Base-by-base conservation (phyloP, 768 basidiomycete genomes). In the Mycena pura region DNA sequence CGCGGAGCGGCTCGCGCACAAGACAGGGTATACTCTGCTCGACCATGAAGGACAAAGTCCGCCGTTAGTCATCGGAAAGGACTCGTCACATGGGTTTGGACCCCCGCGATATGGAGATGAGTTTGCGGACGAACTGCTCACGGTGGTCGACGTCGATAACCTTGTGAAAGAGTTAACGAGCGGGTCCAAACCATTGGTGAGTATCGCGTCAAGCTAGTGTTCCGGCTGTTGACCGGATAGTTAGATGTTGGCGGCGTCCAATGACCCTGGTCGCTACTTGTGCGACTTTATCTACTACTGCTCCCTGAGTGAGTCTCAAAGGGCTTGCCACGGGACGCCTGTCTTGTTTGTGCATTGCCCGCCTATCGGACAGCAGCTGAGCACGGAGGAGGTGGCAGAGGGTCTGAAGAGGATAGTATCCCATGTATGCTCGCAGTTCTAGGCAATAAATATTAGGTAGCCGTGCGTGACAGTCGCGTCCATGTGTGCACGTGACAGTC, bases 251-350 rank as follows among this genome's bases (percentile, higher is more conserved):
- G 41, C 87, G 69, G 82, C 87, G 19, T 91, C 90, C 3, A 83
- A 87, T 80, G 90, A 92, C 69, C 87, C 89, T 15, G 90, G 90
- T 0, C 88, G 89, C 70, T 92, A 86, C 71, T 74, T 91, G 11
- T 90, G 87, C 70, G 90, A 92, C 74, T 92, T 88, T 72, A 83
- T 88, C 60, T 90, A 88, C 71, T 92, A 89, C 68, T 88, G 88
- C 69, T 90, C 89, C 10, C 80, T 91, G 25, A 88, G 89, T 5
- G 90, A 91, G 70, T 81, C 84, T 25, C 84, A 82, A 68, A 83
- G 87, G 3, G 78, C 73, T 19, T 76, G 77, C 2, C 74, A 77
- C 17, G 76, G 76, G 38, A 78, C 78, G 4, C 80, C 81, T 41
- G 88, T 92, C 46, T 73, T 91, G 7, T 89, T 89, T 72, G 73